Evolutionary conservation across 2,329 filamentous ascomycete species (phyloP).

Genomic region (Phialemonium atrogriseum): DNA sequence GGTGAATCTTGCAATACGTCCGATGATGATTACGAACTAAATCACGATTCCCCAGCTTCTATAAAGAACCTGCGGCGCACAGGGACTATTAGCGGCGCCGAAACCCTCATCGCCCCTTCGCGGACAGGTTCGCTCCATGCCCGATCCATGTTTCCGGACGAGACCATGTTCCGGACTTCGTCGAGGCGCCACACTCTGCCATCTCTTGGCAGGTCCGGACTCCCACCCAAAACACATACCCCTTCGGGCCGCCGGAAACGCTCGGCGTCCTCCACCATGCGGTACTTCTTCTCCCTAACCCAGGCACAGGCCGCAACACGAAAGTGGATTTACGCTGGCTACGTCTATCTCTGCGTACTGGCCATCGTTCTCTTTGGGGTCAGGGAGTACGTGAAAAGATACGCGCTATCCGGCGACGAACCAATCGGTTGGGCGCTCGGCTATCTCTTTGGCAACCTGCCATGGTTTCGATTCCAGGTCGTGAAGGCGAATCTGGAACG

Average conservation of each 20-base stretch:
- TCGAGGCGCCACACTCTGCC: conserved; percentile 46
- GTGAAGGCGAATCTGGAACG: conserved; percentile 58
- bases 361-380: conserved; percentile 62
- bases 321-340: conserved; percentile 78
- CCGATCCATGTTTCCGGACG: too few relatives aligned
- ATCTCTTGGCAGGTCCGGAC: conserved; percentile 23
- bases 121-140: not conserved
- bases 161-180: conserved; percentile 1
- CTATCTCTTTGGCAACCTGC: conserved; percentile 77
- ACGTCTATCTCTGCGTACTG: conserved; percentile 63
- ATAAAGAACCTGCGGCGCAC: not conserved
- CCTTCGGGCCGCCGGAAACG: conserved; percentile 59
- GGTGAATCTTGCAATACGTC: conserved; percentile 19
- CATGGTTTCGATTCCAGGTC: conserved; percentile 63
- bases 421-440: conserved; percentile 88
- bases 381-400: conserved; percentile 56
- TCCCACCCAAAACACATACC: conserved; percentile 41
- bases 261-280: conserved; percentile 53
- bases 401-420: conserved; percentile 64
- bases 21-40: conserved; percentile 8
- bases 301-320: conserved; percentile 64
- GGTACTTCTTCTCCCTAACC: conserved; percentile 74
- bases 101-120: not conserved
- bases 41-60: not conserved
- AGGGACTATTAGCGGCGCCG: not conserved